Base-by-base conservation (phyloP, 2,329 filamentous ascomycete genomes). In the Magnaporthiopsis rhizophila region DNA sequence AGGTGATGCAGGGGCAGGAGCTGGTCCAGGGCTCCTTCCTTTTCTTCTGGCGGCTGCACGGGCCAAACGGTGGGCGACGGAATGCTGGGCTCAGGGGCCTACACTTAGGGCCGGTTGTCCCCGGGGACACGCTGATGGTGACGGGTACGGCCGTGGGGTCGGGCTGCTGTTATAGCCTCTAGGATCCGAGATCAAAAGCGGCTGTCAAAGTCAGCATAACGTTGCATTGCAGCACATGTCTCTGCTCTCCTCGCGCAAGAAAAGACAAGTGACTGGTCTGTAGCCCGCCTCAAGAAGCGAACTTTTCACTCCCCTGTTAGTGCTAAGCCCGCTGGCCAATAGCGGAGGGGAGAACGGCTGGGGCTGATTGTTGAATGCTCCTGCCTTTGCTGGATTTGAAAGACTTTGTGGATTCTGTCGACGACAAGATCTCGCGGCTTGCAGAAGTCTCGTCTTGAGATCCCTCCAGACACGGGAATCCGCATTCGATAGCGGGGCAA, bases 201-300 rank as follows among this genome's bases (percentile, higher is more conserved):
- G 7, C 45, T 6, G 24, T 58, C 26, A 58, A 32, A 30, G 26
- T 28, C 57, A 58, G 57, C 8, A 28, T 30, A 28, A 58, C 57
- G 57, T 58, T 58, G 57, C 57, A 58, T 28, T 18, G 57, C 26
- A 58, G 57, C 24, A 58, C 26, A 32, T 58, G 57, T 58, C 57
- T 58, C 30, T 58, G 57, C 30, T 58, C 24, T 24, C 24, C 57
- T 28, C 12, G 30, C n/a, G 21, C 57, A 58, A 32, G 57, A 30
- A 18, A 18, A 21, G 57, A 30, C 24, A 26, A 58, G 30, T 15
- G 26, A 15, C 57, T 18, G 24, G 24, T 18, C 26, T 58, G 45
- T 21, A 9, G 45, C 7, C 18, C 45, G 45, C 45, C 45, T 53
- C 45, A 53, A 9, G 45, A 53, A 53, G 45, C 45, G 45, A 53